Evolutionary conservation across 1,284 basidiomycete species (phyloP).

Genomic region (Boletus sp.): DNA sequence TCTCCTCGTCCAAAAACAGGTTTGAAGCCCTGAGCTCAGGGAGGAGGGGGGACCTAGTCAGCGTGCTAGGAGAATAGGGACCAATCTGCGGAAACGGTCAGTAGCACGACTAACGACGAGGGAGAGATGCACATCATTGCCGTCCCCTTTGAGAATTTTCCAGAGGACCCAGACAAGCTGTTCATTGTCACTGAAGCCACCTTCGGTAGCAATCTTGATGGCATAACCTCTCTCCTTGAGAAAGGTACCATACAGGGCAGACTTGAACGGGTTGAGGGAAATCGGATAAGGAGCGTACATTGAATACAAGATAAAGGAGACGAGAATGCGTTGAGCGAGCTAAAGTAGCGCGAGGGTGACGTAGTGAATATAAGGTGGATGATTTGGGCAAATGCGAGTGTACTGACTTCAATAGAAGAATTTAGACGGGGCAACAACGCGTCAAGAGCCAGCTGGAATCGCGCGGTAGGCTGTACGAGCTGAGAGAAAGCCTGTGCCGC

Average conservation of each 20-base stretch:
- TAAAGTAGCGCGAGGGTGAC: slow-evolving; percentile 27
- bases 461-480: slow-evolving; percentile 63
- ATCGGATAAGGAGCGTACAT: slow-evolving; percentile 74
- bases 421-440: slow-evolving; percentile 68
- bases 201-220: slow-evolving; percentile 44
- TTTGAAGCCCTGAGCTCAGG: slow-evolving; percentile 66
- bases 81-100: slow-evolving; percentile 51
- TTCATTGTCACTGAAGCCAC: slow-evolving; percentile 58
- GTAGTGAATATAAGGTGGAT: slow-evolving; percentile 15
- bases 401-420: slow-evolving; percentile 48
- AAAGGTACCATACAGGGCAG: slow-evolving; percentile 61
- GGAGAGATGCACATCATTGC: slow-evolving; percentile 56
- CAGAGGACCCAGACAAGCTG: slow-evolving; percentile 78
- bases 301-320: slow-evolving; percentile 70
- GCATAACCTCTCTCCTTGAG: slow-evolving; percentile 60
- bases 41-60: slow-evolving; percentile 65
- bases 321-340: slow-evolving; percentile 68
- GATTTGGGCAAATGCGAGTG: slow-evolving; percentile 2
- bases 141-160: slow-evolving; percentile 77
- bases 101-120: neutral
- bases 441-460: slow-evolving; percentile 76
- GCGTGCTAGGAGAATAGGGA: slow-evolving; percentile 66
- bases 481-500: slow-evolving; percentile 68
- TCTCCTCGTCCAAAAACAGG: slow-evolving; percentile 58
- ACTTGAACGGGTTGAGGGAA: slow-evolving; percentile 72